Conservation (phyloP, 2,329 filamentous ascomycete genomes). For the Paramyrothecium sp. region DNA sequence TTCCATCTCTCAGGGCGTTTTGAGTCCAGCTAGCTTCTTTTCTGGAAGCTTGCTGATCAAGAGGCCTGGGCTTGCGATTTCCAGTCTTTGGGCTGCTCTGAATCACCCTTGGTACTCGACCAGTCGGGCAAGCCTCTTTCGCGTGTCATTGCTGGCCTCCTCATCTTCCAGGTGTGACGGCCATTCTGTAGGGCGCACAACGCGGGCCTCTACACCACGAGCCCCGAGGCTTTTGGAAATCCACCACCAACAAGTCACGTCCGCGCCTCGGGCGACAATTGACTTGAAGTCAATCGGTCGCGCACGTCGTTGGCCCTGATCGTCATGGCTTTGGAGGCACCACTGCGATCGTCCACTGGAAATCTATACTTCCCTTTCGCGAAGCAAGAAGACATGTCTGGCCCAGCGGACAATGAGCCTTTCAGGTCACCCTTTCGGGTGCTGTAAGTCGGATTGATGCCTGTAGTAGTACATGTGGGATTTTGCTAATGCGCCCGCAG, state of each 20-base stretch:
- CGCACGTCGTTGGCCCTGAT: too few relatives aligned
- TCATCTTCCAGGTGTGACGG: too few relatives aligned
- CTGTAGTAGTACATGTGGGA: background rate
- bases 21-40: conserved; percentile 15
- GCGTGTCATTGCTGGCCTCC: background rate
- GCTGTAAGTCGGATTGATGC: conserved; percentile 41
- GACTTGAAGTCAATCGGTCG: too few relatives aligned
- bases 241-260: too few relatives aligned
- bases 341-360: conserved; percentile 61
- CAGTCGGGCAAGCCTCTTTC: background rate
- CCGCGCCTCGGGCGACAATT: too few relatives aligned
- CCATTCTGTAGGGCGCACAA: too few relatives aligned
- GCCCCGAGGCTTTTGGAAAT: too few relatives aligned
- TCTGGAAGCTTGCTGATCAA: conserved; percentile 19
- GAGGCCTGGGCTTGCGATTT: conserved; percentile 16
- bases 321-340: conserved; percentile 44
- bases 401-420: conserved; percentile 51
- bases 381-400: conserved; percentile 51
- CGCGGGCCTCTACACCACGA: too few relatives aligned
- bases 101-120: background rate
- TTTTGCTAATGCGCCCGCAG: conserved; percentile 13
- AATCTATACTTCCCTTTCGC: conserved; percentile 36
- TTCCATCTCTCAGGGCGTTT: background rate
- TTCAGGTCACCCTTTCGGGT: conserved; percentile 47
- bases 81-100: conserved; percentile 4